phyloP scores from a whole-genome alignment of 2,329 filamentous ascomycete species.

The Colletotrichum neosansevieriae region DNA sequence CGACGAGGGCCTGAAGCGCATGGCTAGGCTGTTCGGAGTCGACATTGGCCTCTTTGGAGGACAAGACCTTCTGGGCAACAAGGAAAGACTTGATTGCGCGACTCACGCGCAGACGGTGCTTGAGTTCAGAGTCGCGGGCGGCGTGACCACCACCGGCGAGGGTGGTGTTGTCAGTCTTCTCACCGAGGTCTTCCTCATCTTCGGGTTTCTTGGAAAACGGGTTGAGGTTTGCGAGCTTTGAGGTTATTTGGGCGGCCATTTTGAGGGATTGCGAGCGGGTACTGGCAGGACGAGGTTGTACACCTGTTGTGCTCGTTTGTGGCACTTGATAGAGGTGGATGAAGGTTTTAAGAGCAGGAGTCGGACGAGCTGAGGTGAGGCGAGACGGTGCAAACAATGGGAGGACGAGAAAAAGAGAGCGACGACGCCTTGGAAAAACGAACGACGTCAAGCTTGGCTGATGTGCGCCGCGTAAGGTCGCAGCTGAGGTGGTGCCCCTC shows the following conservation, averaged over 20 bases:
- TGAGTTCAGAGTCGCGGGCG: constrained; percentile 60
- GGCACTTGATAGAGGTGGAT: neutral
- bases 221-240: constrained; percentile 52
- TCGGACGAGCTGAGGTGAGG: neutral
- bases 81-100: constrained; percentile 68
- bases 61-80: constrained; percentile 63
- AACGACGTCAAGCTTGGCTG: constrained; percentile 37
- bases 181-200: constrained; percentile 64
- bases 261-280: neutral
- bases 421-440: constrained; percentile 17
- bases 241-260: constrained; percentile 34
- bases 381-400: neutral
- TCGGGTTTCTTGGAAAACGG: constrained; percentile 49
- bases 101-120: constrained; percentile 69
- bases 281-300: neutral
- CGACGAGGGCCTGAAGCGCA: constrained; percentile 64
- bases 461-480: constrained; percentile 35
- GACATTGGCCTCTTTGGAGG: constrained; percentile 59
- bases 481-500: constrained; percentile 19
- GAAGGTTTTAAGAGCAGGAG: neutral
- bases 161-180: constrained; percentile 61
- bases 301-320: neutral
- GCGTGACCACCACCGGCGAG: constrained; percentile 72
- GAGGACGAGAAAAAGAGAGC: neutral
- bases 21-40: constrained; percentile 54